These are phyloP conservation scores for Protomyces inouyei DNA, from an alignment of 1,139 yeast species.

Conservation along the genomic window DNA sequence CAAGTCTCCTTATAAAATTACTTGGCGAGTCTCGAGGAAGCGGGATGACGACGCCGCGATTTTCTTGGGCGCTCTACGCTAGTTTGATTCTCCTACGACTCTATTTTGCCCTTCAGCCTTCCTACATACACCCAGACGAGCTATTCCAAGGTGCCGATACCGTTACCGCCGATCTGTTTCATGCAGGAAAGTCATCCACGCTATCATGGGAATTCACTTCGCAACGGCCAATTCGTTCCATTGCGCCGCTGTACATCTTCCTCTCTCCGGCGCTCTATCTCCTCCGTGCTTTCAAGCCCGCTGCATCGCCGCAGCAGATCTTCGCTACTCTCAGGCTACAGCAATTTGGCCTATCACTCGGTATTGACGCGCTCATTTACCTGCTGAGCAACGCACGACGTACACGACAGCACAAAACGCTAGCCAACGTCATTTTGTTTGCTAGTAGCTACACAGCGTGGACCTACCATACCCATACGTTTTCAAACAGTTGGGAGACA, in stretches of 20 bases:
- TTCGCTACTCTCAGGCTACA: slow-evolving; percentile 58
- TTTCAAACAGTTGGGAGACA: slow-evolving; percentile 84
- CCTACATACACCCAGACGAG: slow-evolving; percentile 97
- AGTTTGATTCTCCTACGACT: slow-evolving; percentile 43
- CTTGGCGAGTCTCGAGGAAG: background rate
- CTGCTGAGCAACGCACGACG: background rate
- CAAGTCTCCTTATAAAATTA: too few relatives aligned
- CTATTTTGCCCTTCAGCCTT: slow-evolving; percentile 59
- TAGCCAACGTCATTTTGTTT: slow-evolving; percentile 7
- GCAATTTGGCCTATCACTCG: slow-evolving; percentile 46
- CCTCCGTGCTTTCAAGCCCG: background rate
- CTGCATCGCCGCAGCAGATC: slow-evolving; percentile 41
- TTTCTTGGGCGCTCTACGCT: slow-evolving; percentile 23
- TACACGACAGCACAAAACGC: background rate
- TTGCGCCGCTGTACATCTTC: slow-evolving; percentile 59
- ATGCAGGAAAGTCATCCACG: slow-evolving; percentile 37
- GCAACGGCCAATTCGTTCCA: slow-evolving; percentile 63
- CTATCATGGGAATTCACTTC: slow-evolving; percentile 83
- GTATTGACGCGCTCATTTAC: slow-evolving; percentile 29
- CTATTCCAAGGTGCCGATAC: slow-evolving; percentile 86
- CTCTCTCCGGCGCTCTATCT: slow-evolving; percentile 60
- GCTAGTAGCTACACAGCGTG: slow-evolving; percentile 55
- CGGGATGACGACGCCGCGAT: background rate
- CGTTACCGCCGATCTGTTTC: slow-evolving; percentile 42
- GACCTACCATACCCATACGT: slow-evolving; percentile 78